A percentile compares a stretch with the other conserved stretches of the same genome.
Evolutionary conservation across 345 rosid species (phyloP).

Genomic region (Eucalyptus polyanthemos): DNA sequence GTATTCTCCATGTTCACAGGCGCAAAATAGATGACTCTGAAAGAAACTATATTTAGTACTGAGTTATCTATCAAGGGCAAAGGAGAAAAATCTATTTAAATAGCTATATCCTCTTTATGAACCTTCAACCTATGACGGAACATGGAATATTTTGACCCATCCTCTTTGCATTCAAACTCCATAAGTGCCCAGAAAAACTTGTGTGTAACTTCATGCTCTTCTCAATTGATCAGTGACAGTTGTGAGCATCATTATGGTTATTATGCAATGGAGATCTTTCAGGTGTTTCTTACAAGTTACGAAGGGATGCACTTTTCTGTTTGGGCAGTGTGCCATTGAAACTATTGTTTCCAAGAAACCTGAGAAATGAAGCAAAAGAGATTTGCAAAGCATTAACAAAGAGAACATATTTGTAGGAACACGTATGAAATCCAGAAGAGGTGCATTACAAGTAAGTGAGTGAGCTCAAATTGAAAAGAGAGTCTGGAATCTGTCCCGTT

Average conservation of each 20-base stretch:
- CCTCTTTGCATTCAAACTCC: neutral
- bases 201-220: neutral
- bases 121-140: neutral
- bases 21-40: neutral
- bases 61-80: neutral
- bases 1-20: neutral
- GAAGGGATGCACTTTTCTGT: slow-evolving; percentile 25
- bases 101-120: neutral
- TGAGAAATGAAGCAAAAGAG: slow-evolving; percentile 3
- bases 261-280: neutral
- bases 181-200: neutral
- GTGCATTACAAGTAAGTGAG: slow-evolving; percentile 41
- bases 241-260: neutral
- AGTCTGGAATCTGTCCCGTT: slow-evolving; percentile 16
- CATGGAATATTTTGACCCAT: neutral
- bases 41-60: neutral
- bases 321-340: slow-evolving; percentile 47
- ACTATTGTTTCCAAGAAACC: slow-evolving; percentile 57
- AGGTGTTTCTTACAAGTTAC: slow-evolving; percentile 33
- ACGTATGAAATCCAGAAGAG: neutral
- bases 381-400: neutral
- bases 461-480: slow-evolving; percentile 25
- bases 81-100: neutral
- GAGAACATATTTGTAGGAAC: neutral
- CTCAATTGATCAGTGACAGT: neutral